These are phyloP conservation scores for Auricularia cornea DNA, from an alignment of 768 basidiomycete species.

Conservation along the genomic window DNA sequence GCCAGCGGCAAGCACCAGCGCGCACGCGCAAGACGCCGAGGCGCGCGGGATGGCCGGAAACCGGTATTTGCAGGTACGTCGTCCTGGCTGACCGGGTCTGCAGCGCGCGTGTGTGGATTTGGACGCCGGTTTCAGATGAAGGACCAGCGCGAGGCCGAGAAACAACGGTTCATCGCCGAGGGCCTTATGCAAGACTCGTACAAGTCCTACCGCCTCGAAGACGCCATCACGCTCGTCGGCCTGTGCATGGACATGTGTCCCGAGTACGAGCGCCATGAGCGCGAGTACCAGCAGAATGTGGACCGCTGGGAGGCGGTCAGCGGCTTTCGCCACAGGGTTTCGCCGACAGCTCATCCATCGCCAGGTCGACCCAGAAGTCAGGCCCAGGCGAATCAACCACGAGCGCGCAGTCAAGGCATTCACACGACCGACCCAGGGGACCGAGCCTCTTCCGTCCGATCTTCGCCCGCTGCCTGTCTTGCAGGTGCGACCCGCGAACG, in stretches of 20 bases:
- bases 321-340: constrained; percentile 7
- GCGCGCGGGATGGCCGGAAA: background rate
- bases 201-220: constrained; percentile 70
- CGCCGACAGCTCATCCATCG: background rate
- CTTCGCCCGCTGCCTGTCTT: constrained; percentile 80
- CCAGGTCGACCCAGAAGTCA: constrained; percentile 36
- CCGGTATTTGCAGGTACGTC: background rate
- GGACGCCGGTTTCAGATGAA: background rate
- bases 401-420: constrained; percentile 88
- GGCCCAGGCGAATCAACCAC: constrained; percentile 66
- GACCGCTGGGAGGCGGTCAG: constrained; percentile 80
- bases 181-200: constrained; percentile 85
- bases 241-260: constrained; percentile 95
- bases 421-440: constrained; percentile 85
- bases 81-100: background rate
- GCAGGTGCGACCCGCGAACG: constrained; percentile 36
- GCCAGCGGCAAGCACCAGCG: background rate
- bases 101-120: background rate
- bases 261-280: constrained; percentile 81
- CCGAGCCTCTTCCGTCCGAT: constrained; percentile 81
- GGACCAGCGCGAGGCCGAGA: constrained; percentile 49
- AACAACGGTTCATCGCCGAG: constrained; percentile 64
- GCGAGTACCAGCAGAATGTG: constrained; percentile 83
- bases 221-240: constrained; percentile 88
- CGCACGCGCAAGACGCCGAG: background rate